Evolutionary conservation across 495 filamentous ascomycete genomes (phyloP).

Genomic region (Lasiosphaeria miniovina): DNA sequence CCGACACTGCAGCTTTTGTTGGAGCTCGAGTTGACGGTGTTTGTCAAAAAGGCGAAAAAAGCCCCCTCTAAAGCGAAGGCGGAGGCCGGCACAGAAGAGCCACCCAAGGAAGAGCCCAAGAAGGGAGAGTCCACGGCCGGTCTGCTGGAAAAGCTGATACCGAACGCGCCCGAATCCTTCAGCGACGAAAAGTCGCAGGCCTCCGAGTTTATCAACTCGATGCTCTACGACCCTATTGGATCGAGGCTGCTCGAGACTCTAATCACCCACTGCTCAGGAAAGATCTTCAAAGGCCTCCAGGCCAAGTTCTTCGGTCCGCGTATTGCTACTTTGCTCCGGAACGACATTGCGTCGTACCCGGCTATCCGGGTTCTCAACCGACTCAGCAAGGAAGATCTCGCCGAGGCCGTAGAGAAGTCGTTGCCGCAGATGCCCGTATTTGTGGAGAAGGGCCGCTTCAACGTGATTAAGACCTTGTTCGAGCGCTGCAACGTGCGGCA

Average conservation of each 20-base stretch:
- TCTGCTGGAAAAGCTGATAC: constrained; percentile 42
- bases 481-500: constrained; percentile 72
- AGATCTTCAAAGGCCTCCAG: constrained; percentile 82
- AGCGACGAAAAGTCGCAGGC: constrained; percentile 41
- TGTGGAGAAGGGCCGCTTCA: constrained; percentile 68
- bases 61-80: constrained; percentile 55
- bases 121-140: constrained; percentile 9
- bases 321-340: constrained; percentile 73
- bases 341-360: constrained; percentile 85
- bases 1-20: constrained; percentile 84
- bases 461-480: constrained; percentile 74
- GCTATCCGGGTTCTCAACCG: constrained; percentile 75
- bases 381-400: constrained; percentile 77
- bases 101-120: constrained; percentile 20
- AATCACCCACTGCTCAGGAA: constrained; percentile 73
- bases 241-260: constrained; percentile 86
- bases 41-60: constrained; percentile 54
- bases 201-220: constrained; percentile 69
- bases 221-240: constrained; percentile 85
- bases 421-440: constrained; percentile 66
- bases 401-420: constrained; percentile 63
- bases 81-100: constrained; percentile 22
- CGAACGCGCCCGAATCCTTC: constrained; percentile 43
- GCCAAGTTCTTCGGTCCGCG: constrained; percentile 69
- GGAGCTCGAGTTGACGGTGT: constrained; percentile 73